Base-by-base conservation (phyloP, 306 rosid genomes). In the Lithocarpus polystachyus region DNA sequence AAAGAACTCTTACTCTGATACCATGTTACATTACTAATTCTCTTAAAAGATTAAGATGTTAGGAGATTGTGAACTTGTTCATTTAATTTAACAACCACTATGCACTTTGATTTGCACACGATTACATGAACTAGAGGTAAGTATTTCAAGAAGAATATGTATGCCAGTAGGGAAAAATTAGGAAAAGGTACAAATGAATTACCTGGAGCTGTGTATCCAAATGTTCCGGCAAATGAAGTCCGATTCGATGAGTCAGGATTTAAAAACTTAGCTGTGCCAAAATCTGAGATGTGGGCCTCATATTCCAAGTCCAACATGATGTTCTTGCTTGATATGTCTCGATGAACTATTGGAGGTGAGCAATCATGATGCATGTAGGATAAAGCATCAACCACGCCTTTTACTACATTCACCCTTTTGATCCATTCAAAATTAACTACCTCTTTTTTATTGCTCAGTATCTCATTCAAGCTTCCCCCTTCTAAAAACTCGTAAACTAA, bases 181-280 rank as follows among this genome's bases (percentile, higher is more conserved):
- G n/a, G n/a, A n/a, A n/a, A n/a, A n/a, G n/a, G n/a, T n/a, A n/a
- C n/a, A n/a, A 9, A 9, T 9, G n/a, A n/a, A 43, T 43, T 43
- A 82, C 82, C 79, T 18, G 82, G 78, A 59, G 85, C 79, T 20
- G 77, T 19, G 72, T 81, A 81, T 20, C 81, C 84, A 5, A 78
- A 57, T 5, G 81, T 79, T 56, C 78, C 78, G 14, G 57, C 68
- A 73, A 79, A 48, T 5, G 64, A 29, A 59, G 83, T 73, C 74
- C 29, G 29, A 73, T 33, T 73, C 0, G 55, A 61, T 20, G 78
- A 53, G n/a, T 64, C 52, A 9, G 56, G 74, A 28, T 61, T 73
- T 23, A 79, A 73, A 68, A 79, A 26, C 74, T n/a, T 79, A 14
- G 78, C 67, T 62, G 73, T 73, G 19, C 78, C 78, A 24, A 72